Base-by-base conservation (phyloP, 2,329 filamentous ascomycete species). In the Claviceps citrina region DNA sequence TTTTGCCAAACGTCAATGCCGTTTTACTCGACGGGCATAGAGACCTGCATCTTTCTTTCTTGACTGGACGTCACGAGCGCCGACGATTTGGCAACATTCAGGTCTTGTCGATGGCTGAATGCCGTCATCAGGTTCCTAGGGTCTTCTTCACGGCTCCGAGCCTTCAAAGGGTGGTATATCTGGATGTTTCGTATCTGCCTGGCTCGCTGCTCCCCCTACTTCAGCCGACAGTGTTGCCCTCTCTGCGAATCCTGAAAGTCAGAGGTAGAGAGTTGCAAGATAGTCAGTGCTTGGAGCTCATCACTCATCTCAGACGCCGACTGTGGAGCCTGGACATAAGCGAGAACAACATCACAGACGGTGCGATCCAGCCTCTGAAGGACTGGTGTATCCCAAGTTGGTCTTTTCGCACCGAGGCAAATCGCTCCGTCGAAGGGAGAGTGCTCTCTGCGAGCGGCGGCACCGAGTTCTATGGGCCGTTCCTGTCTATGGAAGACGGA, bases 251-350 rank as follows among this genome's bases (percentile, higher is more conserved):
- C 3, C 52, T 78, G 20, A 77, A 73, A 47, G 54, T 66, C 0
- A 57, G 60, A 35, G 58, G 62, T 2, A 61, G 68, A 18, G 63
- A 68, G 43, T 47, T 77, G 18, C 63, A 67, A 18, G 62, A 71
- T 42, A 40, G 41, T 1, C 46, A 44, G 2, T 42, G 58, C 3
- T 53, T 57, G 2, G 54, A 61, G 2, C 41, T 54, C 0, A 31
- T 45, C 31, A 51, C 3, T 45, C 65, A 31, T 48, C 70, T 49
- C 46, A 50, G 43, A 45, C 51, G 5, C 9, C 64, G 60, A 22
- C 52, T 78, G 9, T 78, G 73, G 73, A 74, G 73, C 47, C 50
- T 78, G 4, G 72, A 78, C 44, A 37, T 78, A 1, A 59, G 62
- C 28, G 39, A 62, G 5, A 79, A 78, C 46, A 61, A 59, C 9